Conservation (phyloP, 2,329 filamentous ascomycete species). For the Aureobasidium sp. region DNA sequence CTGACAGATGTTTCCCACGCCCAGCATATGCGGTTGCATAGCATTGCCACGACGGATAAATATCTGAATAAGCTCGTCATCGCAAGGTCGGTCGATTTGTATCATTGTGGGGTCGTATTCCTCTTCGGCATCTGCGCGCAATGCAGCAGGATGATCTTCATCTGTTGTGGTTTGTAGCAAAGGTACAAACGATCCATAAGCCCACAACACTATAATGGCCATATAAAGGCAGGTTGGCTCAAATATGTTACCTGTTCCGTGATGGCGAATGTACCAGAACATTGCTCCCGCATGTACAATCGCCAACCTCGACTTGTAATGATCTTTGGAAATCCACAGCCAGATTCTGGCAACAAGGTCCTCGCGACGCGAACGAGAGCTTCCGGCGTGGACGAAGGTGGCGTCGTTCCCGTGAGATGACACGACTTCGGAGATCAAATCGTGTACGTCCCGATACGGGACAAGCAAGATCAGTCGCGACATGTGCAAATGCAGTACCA, state of each 20-base stretch:
- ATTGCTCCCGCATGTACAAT: constrained; percentile 19
- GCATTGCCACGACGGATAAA: constrained; percentile 20
- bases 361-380: constrained; percentile 2
- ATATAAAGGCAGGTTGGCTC: constrained; percentile 18
- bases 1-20: constrained; percentile 19
- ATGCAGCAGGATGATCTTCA: background rate
- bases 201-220: constrained; percentile 17
- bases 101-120: constrained; percentile 19
- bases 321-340: constrained; percentile 18
- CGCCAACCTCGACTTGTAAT: constrained; percentile 19
- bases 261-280: constrained; percentile 19
- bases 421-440: constrained; percentile 8
- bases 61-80: constrained; percentile 22
- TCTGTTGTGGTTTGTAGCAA: constrained; percentile 7
- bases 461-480: constrained; percentile 17
- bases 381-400: background rate
- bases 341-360: constrained; percentile 17
- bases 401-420: background rate
- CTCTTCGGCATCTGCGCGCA: constrained; percentile 3
- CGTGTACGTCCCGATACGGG: constrained; percentile 17
- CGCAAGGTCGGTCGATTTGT: constrained; percentile 21
- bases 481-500: constrained; percentile 18
- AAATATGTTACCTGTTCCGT: constrained; percentile 16
- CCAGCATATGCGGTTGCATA: constrained; percentile 21
- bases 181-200: constrained; percentile 18